phyloP scores from a whole-genome alignment of 2,329 filamentous ascomycete species.

The Aureobasidium sp. region DNA sequence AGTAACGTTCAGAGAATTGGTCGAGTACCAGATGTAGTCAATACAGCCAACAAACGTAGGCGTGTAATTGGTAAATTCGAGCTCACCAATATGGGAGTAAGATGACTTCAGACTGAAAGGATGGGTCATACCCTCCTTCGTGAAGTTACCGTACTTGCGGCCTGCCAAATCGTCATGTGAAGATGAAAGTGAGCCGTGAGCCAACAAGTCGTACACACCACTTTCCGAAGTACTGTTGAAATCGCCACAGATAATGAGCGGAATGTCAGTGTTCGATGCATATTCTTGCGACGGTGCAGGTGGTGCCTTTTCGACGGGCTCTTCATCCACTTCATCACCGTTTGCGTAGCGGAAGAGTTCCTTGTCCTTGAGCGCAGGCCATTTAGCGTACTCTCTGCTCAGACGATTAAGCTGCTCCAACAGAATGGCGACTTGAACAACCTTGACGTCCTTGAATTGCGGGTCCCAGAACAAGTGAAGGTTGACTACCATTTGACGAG shows the following conservation, averaged over 20 bases:
- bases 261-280: constrained; percentile 76
- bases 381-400: constrained; percentile 75
- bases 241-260: constrained; percentile 85
- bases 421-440: constrained; percentile 90
- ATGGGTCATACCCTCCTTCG: constrained; percentile 83
- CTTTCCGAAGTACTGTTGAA: constrained; percentile 88
- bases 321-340: constrained; percentile 43
- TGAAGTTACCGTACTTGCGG: constrained; percentile 89
- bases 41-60: constrained; percentile 87
- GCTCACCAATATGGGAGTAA: constrained; percentile 75
- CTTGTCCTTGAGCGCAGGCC: constrained; percentile 78
- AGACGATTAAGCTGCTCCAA: constrained; percentile 87
- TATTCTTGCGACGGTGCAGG: constrained; percentile 83
- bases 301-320: constrained; percentile 36
- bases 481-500: constrained; percentile 86
- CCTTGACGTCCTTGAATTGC: constrained; percentile 83
- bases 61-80: constrained; percentile 95
- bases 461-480: constrained; percentile 95
- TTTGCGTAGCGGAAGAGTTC: constrained; percentile 41
- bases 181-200: constrained; percentile 68
- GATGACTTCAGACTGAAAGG: constrained; percentile 90
- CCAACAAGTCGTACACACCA: constrained; percentile 84
- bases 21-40: constrained; percentile 97
- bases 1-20: constrained; percentile 77
- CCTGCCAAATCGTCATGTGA: constrained; percentile 73